Evolutionary conservation across 345 rosid genomes (phyloP), one percentile per base, ranked within the genome.

Genomic region (Garcia nutans): DNA sequence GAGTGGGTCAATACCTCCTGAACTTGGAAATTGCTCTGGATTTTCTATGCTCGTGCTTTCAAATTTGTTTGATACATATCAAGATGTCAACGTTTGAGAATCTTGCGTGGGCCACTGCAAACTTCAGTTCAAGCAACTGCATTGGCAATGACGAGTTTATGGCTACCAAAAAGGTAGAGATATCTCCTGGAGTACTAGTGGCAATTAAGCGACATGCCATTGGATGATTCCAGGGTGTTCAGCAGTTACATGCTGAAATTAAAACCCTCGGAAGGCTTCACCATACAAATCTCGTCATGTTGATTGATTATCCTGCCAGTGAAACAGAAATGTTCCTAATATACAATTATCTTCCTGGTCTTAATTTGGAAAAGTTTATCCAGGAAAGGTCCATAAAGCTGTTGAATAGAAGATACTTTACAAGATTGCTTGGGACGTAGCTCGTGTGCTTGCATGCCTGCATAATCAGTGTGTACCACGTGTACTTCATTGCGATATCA

Each of bases 401-500:
- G 86, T 87, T 60, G 83, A 90, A 42, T 94, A 97, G 97, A 87
- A 85, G 80, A 69, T 85, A 52, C 89, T 94, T 76, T 92, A 94
- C 85, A 94, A 90, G 86, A 94, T 94, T 69, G 95, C 97, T 45
- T 75, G 93, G 49, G 95, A 94, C 64, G 83, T 93, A 19, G 97
- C 96, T 13, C 90, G 92, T 49, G 97, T 97, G 8, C 92, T 95
- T 10, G 89, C 97, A 0, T 95, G 91, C 87, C 90, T 93, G 41
- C 97, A 95, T n/a, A 94, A 93, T 31, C 83, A 91, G 63, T 94
- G 98, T 33, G 92, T 89, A 1, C 96, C 97, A 19, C 93, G 96
- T 5, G 94, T 95, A 72, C 91, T 95, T 72, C 99, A 93, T 44
- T 91, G 99, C 5, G 99, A 95, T 41, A 93, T 95, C 82, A 95